phyloP scores from a whole-genome alignment of 2,329 filamentous ascomycete genomes.

The Aschersonia sp. region DNA sequence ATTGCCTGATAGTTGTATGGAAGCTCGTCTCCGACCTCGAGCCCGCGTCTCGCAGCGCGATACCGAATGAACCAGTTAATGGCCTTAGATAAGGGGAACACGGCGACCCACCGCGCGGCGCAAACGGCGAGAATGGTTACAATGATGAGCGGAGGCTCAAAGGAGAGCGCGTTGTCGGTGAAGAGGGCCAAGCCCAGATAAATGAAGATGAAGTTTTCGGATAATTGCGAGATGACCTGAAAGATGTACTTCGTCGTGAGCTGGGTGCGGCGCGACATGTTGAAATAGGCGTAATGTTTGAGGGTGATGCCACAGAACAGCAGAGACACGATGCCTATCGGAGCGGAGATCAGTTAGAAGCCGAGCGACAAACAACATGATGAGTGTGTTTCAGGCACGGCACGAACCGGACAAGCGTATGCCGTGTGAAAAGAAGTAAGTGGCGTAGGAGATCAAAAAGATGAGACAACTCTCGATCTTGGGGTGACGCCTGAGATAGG shows the following conservation, averaged over 20 bases:
- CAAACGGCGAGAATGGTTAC: constrained; percentile 87
- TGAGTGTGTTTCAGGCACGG: background rate
- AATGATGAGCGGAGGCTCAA: constrained; percentile 90
- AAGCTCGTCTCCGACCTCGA: constrained; percentile 69
- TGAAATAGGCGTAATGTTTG: constrained; percentile 99
- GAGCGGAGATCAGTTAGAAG: background rate
- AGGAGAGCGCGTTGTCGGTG: constrained; percentile 75
- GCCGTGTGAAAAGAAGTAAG: constrained; percentile 95
- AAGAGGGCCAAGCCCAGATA: constrained; percentile 92
- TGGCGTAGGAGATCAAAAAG: constrained; percentile 86
- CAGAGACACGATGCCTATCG: constrained; percentile 77
- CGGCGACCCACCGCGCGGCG: constrained; percentile 79
- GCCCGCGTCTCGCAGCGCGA: constrained; percentile 59
- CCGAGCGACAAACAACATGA: background rate
- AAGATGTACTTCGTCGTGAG: constrained; percentile 97
- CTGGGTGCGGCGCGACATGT: constrained; percentile 96
- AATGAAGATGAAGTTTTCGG: constrained; percentile 99
- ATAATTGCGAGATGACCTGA: constrained; percentile 84
- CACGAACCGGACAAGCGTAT: constrained; percentile 83
- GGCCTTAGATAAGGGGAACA: constrained; percentile 77
- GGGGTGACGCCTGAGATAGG: constrained; percentile 78
- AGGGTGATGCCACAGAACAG: constrained; percentile 96
- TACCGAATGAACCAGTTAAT: constrained; percentile 94
- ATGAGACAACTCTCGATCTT: constrained; percentile 96
- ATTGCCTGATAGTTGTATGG: constrained; percentile 97